These are phyloP conservation scores for Ichthyophthirius multifiliis DNA, from an alignment of 169 alveolate species.

Conservation along the genomic window DNA sequence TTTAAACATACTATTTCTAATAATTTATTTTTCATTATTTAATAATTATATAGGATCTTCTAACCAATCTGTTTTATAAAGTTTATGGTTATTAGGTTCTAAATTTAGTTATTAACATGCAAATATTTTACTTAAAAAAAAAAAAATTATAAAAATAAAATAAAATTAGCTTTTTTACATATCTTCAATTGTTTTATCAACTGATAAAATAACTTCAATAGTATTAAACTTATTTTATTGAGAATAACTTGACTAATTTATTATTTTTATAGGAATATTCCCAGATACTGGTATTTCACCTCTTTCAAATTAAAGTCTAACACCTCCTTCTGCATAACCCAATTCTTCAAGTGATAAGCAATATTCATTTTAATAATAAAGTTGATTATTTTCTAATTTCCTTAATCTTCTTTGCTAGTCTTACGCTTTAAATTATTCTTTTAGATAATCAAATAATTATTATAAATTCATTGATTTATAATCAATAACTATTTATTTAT, in stretches of 20 bases:
- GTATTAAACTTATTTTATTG: not conserved
- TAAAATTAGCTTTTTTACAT: not conserved
- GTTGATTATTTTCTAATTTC: not conserved
- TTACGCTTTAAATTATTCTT: not conserved
- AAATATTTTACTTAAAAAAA: not conserved
- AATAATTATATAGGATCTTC: not conserved
- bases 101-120: not conserved
- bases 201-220: not conserved
- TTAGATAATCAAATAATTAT: not conserved
- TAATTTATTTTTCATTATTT: not conserved
- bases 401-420: not conserved
- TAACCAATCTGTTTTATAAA: not conserved
- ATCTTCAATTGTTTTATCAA: not conserved
- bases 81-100: not conserved
- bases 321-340: constrained; percentile 12
- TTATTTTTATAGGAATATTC: not conserved
- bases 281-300: constrained; percentile 20
- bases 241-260: not conserved
- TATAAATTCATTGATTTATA: not conserved
- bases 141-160: not conserved
- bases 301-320: constrained; percentile 11
- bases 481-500: not conserved
- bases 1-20: not conserved
- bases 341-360: not conserved
- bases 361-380: constrained; percentile 1